These are phyloP conservation scores for Agarophyton chilense DNA, from an alignment of 23 red algal genomes.

Conservation along the genomic window DNA sequence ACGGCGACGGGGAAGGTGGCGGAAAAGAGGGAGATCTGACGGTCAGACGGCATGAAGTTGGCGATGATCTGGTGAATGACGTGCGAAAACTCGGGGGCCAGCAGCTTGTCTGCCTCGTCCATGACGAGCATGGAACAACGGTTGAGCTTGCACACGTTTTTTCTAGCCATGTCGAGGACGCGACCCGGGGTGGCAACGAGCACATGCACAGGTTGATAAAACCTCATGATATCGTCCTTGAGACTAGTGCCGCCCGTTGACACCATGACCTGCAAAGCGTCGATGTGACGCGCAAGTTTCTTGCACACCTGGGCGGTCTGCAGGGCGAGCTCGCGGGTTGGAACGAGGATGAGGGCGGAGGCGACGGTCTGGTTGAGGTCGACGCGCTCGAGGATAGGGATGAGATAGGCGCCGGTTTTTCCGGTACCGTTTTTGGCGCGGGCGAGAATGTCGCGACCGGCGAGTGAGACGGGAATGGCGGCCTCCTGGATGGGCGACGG, in stretches of 20 bases:
- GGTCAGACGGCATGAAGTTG: constrained; percentile 75
- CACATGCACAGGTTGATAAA: constrained; percentile 96
- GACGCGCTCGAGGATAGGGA: constrained; percentile 91
- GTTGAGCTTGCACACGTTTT: constrained; percentile 83
- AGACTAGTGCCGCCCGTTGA: constrained; percentile 94
- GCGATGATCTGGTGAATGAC: constrained; percentile 87
- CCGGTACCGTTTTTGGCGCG: constrained; percentile 99
- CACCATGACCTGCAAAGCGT: constrained; percentile 91
- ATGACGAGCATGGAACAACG: constrained; percentile 85
- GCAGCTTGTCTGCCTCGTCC: constrained; percentile 97
- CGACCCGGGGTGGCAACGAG: constrained; percentile 92
- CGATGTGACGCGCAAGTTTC: constrained; percentile 82
- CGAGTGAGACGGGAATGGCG: constrained; percentile 94
- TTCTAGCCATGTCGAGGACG: constrained; percentile 92
- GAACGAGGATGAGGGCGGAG: constrained; percentile 86
- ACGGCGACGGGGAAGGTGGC: constrained; percentile 97
- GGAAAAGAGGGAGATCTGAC: constrained; percentile 96
- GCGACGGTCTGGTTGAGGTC: constrained; percentile 71
- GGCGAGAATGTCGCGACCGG: constrained; percentile 94
- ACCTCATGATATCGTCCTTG: constrained; percentile 95
- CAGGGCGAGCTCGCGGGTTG: constrained; percentile 93
- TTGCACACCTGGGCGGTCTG: constrained; percentile 95
- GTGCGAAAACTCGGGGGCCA: constrained; percentile 87
- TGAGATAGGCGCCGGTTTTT: constrained; percentile 94
- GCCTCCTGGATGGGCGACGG: constrained; percentile 96